Evolutionary conservation across 495 filamentous ascomycete species (phyloP), one percentile per base, ranked within the genome.

Genomic region (Aspergillus indologenus): DNA sequence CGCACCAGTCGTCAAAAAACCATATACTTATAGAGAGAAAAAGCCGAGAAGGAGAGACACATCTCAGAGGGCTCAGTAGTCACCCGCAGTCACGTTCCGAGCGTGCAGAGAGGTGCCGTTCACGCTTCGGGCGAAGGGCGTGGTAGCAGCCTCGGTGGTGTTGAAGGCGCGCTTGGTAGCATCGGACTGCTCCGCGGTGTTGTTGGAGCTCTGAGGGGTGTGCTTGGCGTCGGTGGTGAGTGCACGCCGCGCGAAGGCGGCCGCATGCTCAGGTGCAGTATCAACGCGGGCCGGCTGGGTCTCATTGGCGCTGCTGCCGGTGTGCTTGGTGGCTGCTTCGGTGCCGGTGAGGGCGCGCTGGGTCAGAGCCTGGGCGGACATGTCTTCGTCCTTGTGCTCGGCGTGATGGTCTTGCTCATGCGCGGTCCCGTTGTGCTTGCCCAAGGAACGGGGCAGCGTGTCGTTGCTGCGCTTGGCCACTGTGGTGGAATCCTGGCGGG

Each of bases 41-140:
- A 51, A 48, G 17, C 11, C 50, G 15, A 51, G 55, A 24, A 17
- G 9, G 22, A 29, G 54, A 5, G 45, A 49, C 21, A 44, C 18
- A 21, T 44, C 48, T 5, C 42, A 48, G 21, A 50, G 9, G 26
- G 31, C 52, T n/a, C 52, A 54, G 24, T 49, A 12, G 9, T 5
- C 18, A 31, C 53, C 23, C 26, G 9, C 20, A 40, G 57, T 65
- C 47, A 40, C 23, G 29, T 47, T 45, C 49, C 29, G 44, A 20
- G 48, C 47, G 40, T 57, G 54, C 17, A 62, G 44, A 1, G 43
- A 23, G 26, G 58, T 61, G 23, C n/a, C 29, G 19, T 63, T 63
- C 11, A 49, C 3, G 50, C 58, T 42, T 21, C 63, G 48, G 47
- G 56, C 48, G 40, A 7, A 15, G 8, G 59, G 3, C 23, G 49